These are phyloP conservation scores for Pyrus betulifolia DNA, from an alignment of 306 rosid genomes.

Conservation along the genomic window DNA sequence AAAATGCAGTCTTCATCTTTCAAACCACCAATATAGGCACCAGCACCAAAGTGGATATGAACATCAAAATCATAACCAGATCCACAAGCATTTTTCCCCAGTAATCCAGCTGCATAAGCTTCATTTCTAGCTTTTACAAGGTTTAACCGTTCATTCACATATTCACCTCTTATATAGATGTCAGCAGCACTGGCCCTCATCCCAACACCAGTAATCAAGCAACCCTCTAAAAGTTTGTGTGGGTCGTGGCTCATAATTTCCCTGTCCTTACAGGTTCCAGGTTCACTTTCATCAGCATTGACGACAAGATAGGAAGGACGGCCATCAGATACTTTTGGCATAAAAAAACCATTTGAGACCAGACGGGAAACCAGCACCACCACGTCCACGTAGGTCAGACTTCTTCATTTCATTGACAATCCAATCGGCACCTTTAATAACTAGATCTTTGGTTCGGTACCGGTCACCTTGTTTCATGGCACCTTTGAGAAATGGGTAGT, in stretches of 20 bases:
- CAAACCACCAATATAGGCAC: conserved; percentile 95
- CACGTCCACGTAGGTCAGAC: conserved; percentile 98
- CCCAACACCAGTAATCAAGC: conserved; percentile 95
- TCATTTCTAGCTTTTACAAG: conserved; percentile 87
- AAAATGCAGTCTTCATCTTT: conserved; percentile 96
- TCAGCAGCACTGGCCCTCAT: conserved; percentile 99
- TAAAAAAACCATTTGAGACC: conserved; percentile 98
- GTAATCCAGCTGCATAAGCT: conserved; percentile 80
- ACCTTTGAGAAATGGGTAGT: conserved; percentile 92
- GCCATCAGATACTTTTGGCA: conserved; percentile 98
- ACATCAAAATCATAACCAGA: conserved; percentile 96
- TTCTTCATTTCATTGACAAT: conserved; percentile 94
- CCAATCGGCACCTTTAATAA: conserved; percentile 92
- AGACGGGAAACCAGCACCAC: conserved; percentile 98
- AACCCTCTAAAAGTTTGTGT: conserved; percentile 90
- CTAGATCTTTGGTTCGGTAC: conserved; percentile 85
- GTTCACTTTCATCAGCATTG: conserved; percentile 99
- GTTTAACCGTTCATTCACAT: conserved; percentile 77
- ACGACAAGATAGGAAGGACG: conserved; percentile 98
- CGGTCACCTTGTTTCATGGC: conserved; percentile 97
- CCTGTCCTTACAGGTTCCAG: conserved; percentile 96
- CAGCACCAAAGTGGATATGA: conserved; percentile 94
- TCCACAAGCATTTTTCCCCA: conserved; percentile 98
- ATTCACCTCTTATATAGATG: conserved; percentile 92
- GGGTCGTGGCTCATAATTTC: conserved; percentile 98